These are phyloP conservation scores for Sugiyamaella castrensis DNA, from an alignment of 1,139 yeast genomes.

Conservation along the genomic window DNA sequence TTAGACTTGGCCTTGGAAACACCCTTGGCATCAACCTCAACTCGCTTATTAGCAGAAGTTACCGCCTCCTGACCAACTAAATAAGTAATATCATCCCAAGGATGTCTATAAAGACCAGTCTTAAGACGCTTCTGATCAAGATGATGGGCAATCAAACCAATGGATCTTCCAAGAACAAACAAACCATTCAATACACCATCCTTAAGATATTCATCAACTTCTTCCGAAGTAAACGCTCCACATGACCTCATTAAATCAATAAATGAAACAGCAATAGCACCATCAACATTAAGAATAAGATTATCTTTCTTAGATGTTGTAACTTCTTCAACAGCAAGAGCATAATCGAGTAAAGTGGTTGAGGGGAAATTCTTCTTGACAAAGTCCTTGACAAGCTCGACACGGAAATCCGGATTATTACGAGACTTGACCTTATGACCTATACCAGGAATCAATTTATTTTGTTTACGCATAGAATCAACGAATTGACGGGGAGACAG, in stretches of 20 bases:
- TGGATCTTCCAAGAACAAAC: constrained; percentile 47
- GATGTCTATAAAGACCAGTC: constrained; percentile 48
- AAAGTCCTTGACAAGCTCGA: constrained; percentile 47
- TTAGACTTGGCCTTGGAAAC: constrained; percentile 34
- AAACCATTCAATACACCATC: constrained; percentile 49
- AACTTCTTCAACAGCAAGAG: constrained; percentile 49
- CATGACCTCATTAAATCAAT: constrained; percentile 45
- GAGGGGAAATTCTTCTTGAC: constrained; percentile 47
- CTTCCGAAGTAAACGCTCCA: constrained; percentile 46
- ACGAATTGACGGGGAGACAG: constrained; percentile 47
- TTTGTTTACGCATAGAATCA: constrained; percentile 47
- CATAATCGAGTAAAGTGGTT: constrained; percentile 44
- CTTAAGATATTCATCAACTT: constrained; percentile 44
- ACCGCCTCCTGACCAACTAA: constrained; percentile 41
- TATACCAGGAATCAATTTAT: constrained; percentile 48
- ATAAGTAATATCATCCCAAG: constrained; percentile 49
- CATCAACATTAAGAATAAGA: constrained; percentile 46
- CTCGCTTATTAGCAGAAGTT: constrained; percentile 33
- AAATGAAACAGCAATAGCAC: constrained; percentile 47
- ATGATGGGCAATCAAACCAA: constrained; percentile 48
- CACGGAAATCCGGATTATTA: constrained; percentile 49
- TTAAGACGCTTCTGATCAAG: constrained; percentile 48
- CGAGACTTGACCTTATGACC: constrained; percentile 49
- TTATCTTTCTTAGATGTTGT: constrained; percentile 49
- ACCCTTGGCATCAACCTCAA: constrained; percentile 38